Evolutionary conservation across 169 alveolate species (phyloP), one percentile per base, ranked within the genome.

Genomic region (Plasmodium chabaudi): DNA sequence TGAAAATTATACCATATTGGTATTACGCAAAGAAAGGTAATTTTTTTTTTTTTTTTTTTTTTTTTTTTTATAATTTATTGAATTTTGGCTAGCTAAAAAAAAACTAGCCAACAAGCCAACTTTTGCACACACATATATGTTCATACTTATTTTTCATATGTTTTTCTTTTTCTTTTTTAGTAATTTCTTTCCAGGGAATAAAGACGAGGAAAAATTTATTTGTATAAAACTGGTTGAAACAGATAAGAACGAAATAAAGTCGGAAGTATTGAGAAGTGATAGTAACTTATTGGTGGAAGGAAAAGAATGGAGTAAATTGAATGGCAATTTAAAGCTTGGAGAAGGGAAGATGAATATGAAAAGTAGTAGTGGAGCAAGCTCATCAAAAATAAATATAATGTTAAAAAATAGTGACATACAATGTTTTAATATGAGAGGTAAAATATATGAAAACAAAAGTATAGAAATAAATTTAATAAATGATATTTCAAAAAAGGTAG

Each of bases 381-480:
- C 84, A 21, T 67, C 84, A 9, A 71, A 65, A 19, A 2, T 82
- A n/a, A 82, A 82, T 25, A 56, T 82, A 17, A 82, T 67, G 70
- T 55, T 82, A n/a, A 82, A 67, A 55, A 63, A 67, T 67, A 82
- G 90, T 19, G 84, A 82, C 55, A 25, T 56, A 56, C 53, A 82
- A 47, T 82, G 63, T 42, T 55, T 82, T 27, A 82, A 82, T 53
- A 67, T 82, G 46, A 65, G 82, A 60, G 82, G 90, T 17, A 82
- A 67, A 57, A 71, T 67, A 17, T 82, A 82, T 70, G 90, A 82
- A 82, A 82, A 49, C 3, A 82, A 82, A 47, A 27, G 65, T 9
- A 5, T 82, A 15, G 84, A 82, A 82, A 67, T 82, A 42, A 67
- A 82, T 82, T 55, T 82, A 60, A 53, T 67, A 46, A 82, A 82